phyloP scores from a whole-genome alignment of 2,329 filamentous ascomycete species.

The Macrophomina tecta region DNA sequence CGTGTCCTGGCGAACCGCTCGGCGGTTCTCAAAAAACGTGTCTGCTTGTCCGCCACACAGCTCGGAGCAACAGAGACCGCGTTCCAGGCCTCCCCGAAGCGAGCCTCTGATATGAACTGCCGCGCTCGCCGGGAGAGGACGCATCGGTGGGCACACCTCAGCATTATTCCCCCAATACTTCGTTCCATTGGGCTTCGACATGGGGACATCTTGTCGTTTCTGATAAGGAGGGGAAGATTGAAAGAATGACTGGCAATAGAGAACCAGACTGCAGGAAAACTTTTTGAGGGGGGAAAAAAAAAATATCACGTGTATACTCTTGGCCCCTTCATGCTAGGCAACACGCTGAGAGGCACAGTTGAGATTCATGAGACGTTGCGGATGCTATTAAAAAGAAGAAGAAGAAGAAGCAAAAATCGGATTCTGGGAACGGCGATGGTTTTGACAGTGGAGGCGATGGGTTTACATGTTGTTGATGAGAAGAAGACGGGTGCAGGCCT shows the following conservation, averaged over 20 bases:
- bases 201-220: not conserved
- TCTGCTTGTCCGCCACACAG: slow-evolving; percentile 3
- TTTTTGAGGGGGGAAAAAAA: not conserved
- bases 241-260: not conserved
- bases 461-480: not conserved
- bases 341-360: not conserved
- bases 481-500: not conserved
- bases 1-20: slow-evolving; percentile 7
- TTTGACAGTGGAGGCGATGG: not conserved
- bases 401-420: no score
- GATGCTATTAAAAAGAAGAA: no score
- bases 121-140: not conserved
- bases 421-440: not conserved
- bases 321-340: not conserved
- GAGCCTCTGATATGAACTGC: slow-evolving; percentile 11
- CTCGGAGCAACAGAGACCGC: slow-evolving; percentile 19
- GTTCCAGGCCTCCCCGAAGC: slow-evolving; percentile 19
- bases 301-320: not conserved
- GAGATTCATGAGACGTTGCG: no score
- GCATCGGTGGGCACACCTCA: slow-evolving; percentile 2
- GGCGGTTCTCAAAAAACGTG: slow-evolving; percentile 19
- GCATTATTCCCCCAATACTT: not conserved
- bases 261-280: no score
- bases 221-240: not conserved
- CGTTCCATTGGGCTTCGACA: not conserved